Evolutionary conservation across 2,329 filamentous ascomycete species (phyloP).

Genomic region (Pseudopyricularia cyperi): DNA sequence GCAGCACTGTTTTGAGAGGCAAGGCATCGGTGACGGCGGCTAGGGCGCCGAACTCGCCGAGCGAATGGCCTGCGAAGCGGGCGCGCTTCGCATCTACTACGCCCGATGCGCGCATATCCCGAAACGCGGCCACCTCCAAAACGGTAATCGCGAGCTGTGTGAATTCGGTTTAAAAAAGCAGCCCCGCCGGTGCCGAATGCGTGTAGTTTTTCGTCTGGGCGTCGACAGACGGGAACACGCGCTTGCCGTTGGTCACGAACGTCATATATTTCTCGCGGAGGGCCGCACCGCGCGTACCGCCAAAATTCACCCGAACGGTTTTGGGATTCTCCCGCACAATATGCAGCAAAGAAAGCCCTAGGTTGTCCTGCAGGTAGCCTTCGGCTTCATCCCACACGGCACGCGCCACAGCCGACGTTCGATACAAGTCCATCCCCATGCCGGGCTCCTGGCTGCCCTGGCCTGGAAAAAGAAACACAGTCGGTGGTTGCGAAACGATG

Average conservation of each 20-base stretch:
- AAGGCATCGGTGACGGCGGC: slow-evolving; percentile 14
- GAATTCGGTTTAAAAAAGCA: slow-evolving; percentile 20
- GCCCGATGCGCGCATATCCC: slow-evolving; percentile 14
- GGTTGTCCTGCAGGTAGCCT: neutral
- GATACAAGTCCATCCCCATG: slow-evolving; percentile 29
- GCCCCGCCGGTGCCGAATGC: slow-evolving; percentile 12
- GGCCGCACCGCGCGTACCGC: slow-evolving; percentile 16
- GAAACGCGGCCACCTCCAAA: slow-evolving; percentile 15
- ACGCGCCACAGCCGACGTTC: slow-evolving; percentile 14
- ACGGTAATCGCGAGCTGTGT: slow-evolving; percentile 18
- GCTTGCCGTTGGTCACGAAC: neutral
- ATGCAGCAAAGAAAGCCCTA: slow-evolving; percentile 6
- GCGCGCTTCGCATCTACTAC: slow-evolving; percentile 8
- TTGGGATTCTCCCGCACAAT: slow-evolving; percentile 24
- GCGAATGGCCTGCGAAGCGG: slow-evolving; percentile 17
- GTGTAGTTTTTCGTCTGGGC: slow-evolving; percentile 14
- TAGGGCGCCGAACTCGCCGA: slow-evolving; percentile 18
- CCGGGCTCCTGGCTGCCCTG: slow-evolving; percentile 24
- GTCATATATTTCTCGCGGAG: slow-evolving; percentile 12
- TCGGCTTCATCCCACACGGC: neutral
- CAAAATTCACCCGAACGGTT: slow-evolving; percentile 21
- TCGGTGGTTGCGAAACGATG: slow-evolving; percentile 6
- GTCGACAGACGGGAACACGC: slow-evolving; percentile 5
- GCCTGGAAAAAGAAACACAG: slow-evolving; percentile 25
- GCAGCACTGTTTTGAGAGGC: slow-evolving; percentile 14